Conservation (phyloP, 495 filamentous ascomycete species). For the Extremus antarcticus region DNA sequence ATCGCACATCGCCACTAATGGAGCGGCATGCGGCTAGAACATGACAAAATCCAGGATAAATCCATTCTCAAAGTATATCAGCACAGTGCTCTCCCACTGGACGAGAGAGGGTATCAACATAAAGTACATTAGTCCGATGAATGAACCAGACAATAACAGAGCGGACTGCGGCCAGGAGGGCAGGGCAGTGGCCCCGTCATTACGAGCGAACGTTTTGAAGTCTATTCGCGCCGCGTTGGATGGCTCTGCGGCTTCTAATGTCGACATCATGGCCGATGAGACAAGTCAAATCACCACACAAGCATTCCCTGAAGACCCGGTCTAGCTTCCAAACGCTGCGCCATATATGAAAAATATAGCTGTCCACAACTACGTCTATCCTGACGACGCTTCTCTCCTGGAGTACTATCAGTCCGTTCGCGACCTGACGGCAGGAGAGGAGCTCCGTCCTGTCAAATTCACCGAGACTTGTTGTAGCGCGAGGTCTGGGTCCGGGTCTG, state of each 20-base stretch:
- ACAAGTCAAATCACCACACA: constrained; percentile 9
- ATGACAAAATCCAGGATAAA: constrained; percentile 8
- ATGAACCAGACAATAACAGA: constrained; percentile 14
- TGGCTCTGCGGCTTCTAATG: neutral
- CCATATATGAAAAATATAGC: constrained; percentile 8
- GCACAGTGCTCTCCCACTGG: constrained; percentile 13
- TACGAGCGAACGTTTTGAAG: constrained; percentile 2
- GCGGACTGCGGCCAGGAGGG: constrained; percentile 15
- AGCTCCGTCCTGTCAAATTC: constrained; percentile 10
- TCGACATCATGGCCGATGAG: constrained; percentile 14
- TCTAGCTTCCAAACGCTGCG: constrained; percentile 5
- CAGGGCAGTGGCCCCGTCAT: constrained; percentile 8
- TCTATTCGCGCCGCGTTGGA: constrained; percentile 4
- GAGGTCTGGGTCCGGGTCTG: constrained; percentile 6
- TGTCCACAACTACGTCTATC: constrained; percentile 16
- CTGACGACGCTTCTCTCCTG: constrained; percentile 1
- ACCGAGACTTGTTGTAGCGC: constrained; percentile 16
- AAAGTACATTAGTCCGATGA: constrained; percentile 15
- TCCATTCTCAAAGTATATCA: constrained; percentile 9
- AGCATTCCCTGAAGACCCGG: constrained; percentile 7
- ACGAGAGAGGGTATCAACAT: constrained; percentile 7
- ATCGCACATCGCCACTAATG: constrained; percentile 11
- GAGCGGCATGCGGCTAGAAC: constrained; percentile 14
- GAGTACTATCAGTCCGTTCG: constrained; percentile 1
- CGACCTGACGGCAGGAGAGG: constrained; percentile 1